phyloP scores from a whole-genome alignment of 2,329 filamentous ascomycete species.

The Neospermospora avenae region DNA sequence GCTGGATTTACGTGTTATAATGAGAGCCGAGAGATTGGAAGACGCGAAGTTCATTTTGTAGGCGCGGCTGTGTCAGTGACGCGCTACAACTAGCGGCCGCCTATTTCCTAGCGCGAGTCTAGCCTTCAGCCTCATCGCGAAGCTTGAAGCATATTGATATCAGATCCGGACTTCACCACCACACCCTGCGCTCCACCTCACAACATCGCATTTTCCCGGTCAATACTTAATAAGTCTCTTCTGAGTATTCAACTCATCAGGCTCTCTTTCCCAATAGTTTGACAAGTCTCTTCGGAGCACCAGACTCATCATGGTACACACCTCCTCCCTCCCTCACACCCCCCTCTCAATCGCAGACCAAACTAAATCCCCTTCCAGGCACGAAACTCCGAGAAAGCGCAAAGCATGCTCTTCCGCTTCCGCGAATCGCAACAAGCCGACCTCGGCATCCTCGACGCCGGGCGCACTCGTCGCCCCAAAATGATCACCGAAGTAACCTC shows the following conservation, averaged over 20 bases:
- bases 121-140: slow-evolving; percentile 8
- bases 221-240: slow-evolving; percentile 4
- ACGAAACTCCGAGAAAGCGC: slow-evolving; percentile 96
- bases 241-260: slow-evolving; percentile 22
- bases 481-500: slow-evolving; percentile 81
- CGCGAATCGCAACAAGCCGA: slow-evolving; percentile 95
- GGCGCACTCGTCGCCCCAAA: slow-evolving; percentile 84
- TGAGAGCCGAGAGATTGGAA: slow-evolving; percentile 2
- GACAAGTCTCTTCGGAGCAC: slow-evolving; percentile 1
- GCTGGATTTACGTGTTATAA: slow-evolving; percentile 26
- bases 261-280: too few relatives aligned
- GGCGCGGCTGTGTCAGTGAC: slow-evolving; percentile 7
- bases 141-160: slow-evolving; percentile 1
- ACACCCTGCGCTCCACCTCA: background rate
- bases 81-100: slow-evolving; percentile 14
- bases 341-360: background rate
- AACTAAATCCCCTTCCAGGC: slow-evolving; percentile 53
- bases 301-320: slow-evolving; percentile 31
- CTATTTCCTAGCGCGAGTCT: background rate
- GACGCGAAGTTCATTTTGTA: slow-evolving; percentile 19
- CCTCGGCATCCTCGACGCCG: slow-evolving; percentile 91
- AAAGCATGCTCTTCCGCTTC: slow-evolving; percentile 99
- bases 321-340: background rate
- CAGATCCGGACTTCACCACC: background rate
- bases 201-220: too few relatives aligned